Conservation (phyloP, 2,329 filamentous ascomycete genomes). For the Podosphaera xanthii region DNA sequence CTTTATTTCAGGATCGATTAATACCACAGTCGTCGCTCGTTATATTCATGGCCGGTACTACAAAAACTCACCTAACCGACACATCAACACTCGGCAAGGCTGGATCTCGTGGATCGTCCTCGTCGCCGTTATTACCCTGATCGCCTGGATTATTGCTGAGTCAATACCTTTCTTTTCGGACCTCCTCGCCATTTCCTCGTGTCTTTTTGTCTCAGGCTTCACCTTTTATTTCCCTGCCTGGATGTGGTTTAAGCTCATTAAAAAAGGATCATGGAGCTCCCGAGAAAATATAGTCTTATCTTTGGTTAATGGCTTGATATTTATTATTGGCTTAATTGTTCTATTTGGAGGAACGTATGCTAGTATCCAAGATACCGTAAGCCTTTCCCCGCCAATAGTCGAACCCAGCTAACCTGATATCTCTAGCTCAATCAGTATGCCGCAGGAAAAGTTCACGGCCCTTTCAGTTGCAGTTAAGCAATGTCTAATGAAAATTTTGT, state of each 20-base stretch:
- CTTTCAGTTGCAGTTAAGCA: neutral
- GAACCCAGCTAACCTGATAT: no score
- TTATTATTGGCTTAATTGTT: neutral
- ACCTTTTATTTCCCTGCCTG: constrained; percentile 13
- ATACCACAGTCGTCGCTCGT: constrained; percentile 26
- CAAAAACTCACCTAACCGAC: constrained; percentile 9
- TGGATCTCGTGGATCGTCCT: constrained; percentile 31
- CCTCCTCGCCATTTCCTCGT: constrained; percentile 33
- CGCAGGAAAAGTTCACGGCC: neutral
- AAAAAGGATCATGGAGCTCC: neutral
- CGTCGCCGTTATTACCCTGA: constrained; percentile 28
- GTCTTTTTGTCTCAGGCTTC: constrained; percentile 13
- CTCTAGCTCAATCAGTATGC: neutral
- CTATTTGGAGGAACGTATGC: neutral
- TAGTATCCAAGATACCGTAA: neutral
- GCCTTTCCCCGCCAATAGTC: neutral
- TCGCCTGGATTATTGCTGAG: constrained; percentile 45
- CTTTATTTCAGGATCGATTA: constrained; percentile 37
- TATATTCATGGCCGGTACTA: constrained; percentile 13
- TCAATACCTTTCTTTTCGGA: constrained; percentile 47
- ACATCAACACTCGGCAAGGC: constrained; percentile 6
- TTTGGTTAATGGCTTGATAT: neutral
- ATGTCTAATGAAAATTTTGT: no score
- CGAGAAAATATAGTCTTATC: neutral
- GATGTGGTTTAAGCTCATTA: constrained; percentile 9